Percentiles rank a stretch among this genome's conserved stretches.
These are phyloP conservation scores for Pseudocercospora vitis DNA, from an alignment of 2,329 filamentous ascomycete genomes.

Conservation along the genomic window DNA sequence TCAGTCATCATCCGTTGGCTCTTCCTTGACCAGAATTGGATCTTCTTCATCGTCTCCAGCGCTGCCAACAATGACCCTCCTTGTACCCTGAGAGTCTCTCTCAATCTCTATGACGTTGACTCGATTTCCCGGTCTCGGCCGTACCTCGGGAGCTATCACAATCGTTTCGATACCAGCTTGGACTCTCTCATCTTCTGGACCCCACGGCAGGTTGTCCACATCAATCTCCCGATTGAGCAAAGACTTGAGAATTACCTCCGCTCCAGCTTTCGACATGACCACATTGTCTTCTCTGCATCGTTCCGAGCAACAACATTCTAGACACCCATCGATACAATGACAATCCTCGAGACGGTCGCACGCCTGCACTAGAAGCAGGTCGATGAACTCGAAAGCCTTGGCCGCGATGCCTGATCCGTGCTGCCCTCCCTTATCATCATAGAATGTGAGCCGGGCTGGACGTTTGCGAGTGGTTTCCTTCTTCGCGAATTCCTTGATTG, in stretches of 20 bases:
- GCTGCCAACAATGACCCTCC: slow-evolving; percentile 31
- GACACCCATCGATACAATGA: slow-evolving; percentile 73
- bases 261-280: slow-evolving; percentile 91
- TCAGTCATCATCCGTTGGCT: slow-evolving; percentile 32
- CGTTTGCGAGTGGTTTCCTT: slow-evolving; percentile 71
- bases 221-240: slow-evolving; percentile 77
- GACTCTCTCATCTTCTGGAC: slow-evolving; percentile 66
- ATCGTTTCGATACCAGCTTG: slow-evolving; percentile 80
- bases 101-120: slow-evolving; percentile 46
- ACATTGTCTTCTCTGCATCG: slow-evolving; percentile 81
- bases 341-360: slow-evolving; percentile 75
- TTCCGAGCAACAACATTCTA: slow-evolving; percentile 87
- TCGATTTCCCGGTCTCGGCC: slow-evolving; percentile 42
- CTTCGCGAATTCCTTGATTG: slow-evolving; percentile 80
- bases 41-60: slow-evolving; percentile 27
- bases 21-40: slow-evolving; percentile 37
- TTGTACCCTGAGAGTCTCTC: slow-evolving; percentile 35
- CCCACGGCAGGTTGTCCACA: slow-evolving; percentile 81
- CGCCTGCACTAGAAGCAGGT: slow-evolving; percentile 73
- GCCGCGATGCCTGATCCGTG: slow-evolving; percentile 82
- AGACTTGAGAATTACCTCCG: slow-evolving; percentile 74
- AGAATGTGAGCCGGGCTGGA: slow-evolving; percentile 86
- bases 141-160: slow-evolving; percentile 68
- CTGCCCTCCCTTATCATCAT: slow-evolving; percentile 87
- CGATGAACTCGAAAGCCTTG: slow-evolving; percentile 92